Conservation (phyloP, 495 filamentous ascomycete species). For the Xylaria intraflava region DNA sequence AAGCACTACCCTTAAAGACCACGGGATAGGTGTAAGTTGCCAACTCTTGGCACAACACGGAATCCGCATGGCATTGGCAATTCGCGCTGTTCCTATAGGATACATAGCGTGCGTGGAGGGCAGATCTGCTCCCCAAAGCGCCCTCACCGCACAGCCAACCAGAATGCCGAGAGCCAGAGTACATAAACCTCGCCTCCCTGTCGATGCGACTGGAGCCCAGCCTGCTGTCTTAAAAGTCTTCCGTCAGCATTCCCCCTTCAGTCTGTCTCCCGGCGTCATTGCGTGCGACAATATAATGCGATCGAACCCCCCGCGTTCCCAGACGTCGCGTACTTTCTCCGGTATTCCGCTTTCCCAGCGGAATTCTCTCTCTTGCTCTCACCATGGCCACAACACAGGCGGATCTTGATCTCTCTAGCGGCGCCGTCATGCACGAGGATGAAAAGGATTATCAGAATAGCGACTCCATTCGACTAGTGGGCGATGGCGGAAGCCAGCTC, state of each 20-base stretch:
- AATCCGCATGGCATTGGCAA: too few relatives aligned
- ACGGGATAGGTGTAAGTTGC: too few relatives aligned
- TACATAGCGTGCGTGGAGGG: too few relatives aligned
- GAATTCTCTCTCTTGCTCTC: slow-evolving; percentile 28
- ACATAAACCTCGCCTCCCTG: too few relatives aligned
- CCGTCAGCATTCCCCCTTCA: not conserved
- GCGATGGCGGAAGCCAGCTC: slow-evolving; percentile 20
- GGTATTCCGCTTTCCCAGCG: slow-evolving; percentile 26
- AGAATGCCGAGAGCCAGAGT: too few relatives aligned
- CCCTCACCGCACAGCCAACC: too few relatives aligned
- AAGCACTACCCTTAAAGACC: too few relatives aligned
- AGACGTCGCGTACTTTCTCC: slow-evolving; percentile 20
- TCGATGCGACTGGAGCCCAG: not conserved
- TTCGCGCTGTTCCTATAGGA: too few relatives aligned
- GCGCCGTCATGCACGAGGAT: not conserved
- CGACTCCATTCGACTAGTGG: slow-evolving; percentile 16
- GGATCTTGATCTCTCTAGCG: slow-evolving; percentile 6
- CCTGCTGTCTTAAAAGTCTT: not conserved
- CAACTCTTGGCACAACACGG: too few relatives aligned
- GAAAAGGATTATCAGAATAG: slow-evolving; percentile 19
- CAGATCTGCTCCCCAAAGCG: too few relatives aligned
- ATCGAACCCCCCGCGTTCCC: slow-evolving; percentile 16
- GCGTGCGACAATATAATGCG: slow-evolving; percentile 22
- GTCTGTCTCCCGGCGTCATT: not conserved
- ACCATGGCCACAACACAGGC: slow-evolving; percentile 27